These are phyloP conservation scores for Dissophora globulifera DNA, from an alignment of 192 early-diverging fungal genomes.

Conservation along the genomic window DNA sequence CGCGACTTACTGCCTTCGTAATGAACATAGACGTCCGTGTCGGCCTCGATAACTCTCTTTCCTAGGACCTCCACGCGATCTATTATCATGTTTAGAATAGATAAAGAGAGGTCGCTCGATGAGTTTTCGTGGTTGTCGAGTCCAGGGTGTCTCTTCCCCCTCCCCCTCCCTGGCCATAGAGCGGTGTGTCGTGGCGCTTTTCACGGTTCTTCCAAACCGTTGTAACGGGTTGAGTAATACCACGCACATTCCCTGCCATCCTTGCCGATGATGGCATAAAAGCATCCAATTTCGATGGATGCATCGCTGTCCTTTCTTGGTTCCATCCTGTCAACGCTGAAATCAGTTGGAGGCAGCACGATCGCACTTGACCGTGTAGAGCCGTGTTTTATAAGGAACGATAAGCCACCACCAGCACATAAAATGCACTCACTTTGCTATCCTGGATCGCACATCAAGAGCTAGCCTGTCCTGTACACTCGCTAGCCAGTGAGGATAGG, in stretches of 20 bases:
- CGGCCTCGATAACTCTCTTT: conserved; percentile 36
- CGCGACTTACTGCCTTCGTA: conserved; percentile 46
- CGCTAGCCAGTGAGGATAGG: too few species aligned
- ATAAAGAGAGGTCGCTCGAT: neutral
- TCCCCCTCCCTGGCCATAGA: too few species aligned
- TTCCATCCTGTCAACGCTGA: neutral
- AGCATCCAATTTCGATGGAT: conserved; percentile 26
- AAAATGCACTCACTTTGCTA: too few species aligned
- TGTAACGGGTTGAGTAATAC: neutral
- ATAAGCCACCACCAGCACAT: too few species aligned
- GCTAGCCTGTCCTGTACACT: too few species aligned
- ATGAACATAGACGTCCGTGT: conserved; percentile 45
- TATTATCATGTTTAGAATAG: conserved; percentile 1
- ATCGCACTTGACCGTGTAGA: too few species aligned
- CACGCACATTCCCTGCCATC: conserved; percentile 43
- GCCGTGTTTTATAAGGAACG: too few species aligned
- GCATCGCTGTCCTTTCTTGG: conserved; percentile 24
- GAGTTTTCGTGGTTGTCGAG: neutral
- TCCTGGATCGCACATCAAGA: too few species aligned
- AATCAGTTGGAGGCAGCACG: neutral
- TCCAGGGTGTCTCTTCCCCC: too few species aligned
- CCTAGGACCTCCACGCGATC: conserved; percentile 46
- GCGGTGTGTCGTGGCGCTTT: too few species aligned
- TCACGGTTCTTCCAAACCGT: too few species aligned
- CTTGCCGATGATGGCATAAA: conserved; percentile 43